Evolutionary conservation across 2,329 filamentous ascomycete genomes (phyloP).

Genomic region (Paramyrothecium roridum): DNA sequence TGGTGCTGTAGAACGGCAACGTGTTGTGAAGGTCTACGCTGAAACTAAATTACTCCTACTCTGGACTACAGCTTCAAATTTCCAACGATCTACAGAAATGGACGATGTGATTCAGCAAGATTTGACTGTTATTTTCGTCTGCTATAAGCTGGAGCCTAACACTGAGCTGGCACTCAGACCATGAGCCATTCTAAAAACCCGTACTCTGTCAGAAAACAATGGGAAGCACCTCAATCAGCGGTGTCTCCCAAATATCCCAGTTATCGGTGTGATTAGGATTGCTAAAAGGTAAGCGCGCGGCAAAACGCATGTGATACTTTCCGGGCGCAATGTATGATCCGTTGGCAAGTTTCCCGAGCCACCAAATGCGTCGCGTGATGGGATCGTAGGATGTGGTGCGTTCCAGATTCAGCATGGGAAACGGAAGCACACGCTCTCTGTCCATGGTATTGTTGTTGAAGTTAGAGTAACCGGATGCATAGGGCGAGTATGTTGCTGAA

Average conservation of each 20-base stretch:
- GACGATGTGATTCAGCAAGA: too few relatives aligned
- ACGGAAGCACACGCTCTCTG: conserved; percentile 15
- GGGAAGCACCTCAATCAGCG: background rate
- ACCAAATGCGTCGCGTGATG: conserved; percentile 11
- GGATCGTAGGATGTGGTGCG: conserved; percentile 7
- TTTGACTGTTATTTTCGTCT: too few relatives aligned
- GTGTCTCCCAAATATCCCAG: conserved; percentile 18
- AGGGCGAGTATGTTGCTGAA: conserved; percentile 12
- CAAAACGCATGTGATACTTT: conserved; percentile 17
- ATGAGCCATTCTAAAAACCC: too few relatives aligned
- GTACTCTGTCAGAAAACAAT: background rate
- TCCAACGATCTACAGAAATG: too few relatives aligned
- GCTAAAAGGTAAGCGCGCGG: conserved; percentile 19
- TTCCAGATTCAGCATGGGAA: conserved; percentile 13
- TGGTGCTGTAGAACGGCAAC: too few relatives aligned
- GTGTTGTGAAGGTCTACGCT: too few relatives aligned
- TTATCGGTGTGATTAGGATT: conserved; percentile 8
- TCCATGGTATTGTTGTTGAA: conserved; percentile 15
- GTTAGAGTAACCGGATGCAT: conserved; percentile 3
- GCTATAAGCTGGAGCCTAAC: too few relatives aligned
- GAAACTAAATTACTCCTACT: too few relatives aligned
- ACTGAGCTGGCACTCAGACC: too few relatives aligned
- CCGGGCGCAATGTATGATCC: conserved; percentile 18
- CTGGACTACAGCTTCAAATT: too few relatives aligned
- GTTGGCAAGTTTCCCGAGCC: conserved; percentile 21